These are phyloP conservation scores for Talaromyces pinophilus DNA, from an alignment of 2,329 filamentous ascomycete genomes.

Conservation along the genomic window DNA sequence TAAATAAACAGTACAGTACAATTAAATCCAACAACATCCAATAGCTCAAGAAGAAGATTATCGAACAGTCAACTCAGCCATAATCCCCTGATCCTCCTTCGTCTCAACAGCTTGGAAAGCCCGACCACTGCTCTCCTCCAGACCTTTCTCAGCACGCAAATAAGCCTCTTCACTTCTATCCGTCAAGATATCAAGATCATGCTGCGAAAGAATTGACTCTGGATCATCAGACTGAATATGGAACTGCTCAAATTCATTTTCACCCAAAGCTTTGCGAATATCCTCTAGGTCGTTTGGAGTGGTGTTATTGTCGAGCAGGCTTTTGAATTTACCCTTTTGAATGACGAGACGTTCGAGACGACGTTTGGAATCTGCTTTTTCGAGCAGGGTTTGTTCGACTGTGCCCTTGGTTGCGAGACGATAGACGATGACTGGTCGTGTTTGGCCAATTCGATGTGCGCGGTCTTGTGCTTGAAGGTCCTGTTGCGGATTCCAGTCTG, in stretches of 20 bases:
- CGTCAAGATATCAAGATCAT: slow-evolving; percentile 75
- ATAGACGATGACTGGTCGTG: slow-evolving; percentile 86
- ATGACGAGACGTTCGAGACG: slow-evolving; percentile 93
- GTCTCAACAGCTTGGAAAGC: slow-evolving; percentile 79
- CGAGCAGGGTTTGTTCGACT: slow-evolving; percentile 82
- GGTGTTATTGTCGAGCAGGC: slow-evolving; percentile 61
- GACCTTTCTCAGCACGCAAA: slow-evolving; percentile 72
- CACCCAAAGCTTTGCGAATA: slow-evolving; percentile 63
- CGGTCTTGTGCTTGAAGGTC: slow-evolving; percentile 96
- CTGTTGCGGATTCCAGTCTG: slow-evolving; percentile 93
- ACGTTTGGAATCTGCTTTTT: slow-evolving; percentile 88
- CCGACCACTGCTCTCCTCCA: slow-evolving; percentile 56
- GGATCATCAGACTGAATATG: slow-evolving; percentile 54
- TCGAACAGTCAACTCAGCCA: slow-evolving; percentile 32
- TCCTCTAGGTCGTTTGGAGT: slow-evolving; percentile 58
- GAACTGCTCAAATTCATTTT: slow-evolving; percentile 71
- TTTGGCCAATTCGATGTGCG: slow-evolving; percentile 92
- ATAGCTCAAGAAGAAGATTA: slow-evolving; percentile 19
- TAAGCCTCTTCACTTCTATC: slow-evolving; percentile 71
- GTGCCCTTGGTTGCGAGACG: slow-evolving; percentile 90
- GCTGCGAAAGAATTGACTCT: slow-evolving; percentile 68
- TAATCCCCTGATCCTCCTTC: slow-evolving; percentile 48
- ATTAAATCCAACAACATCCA: neutral
- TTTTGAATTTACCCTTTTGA: slow-evolving; percentile 82
- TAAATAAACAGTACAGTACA: neutral